phyloP scores from a whole-genome alignment of 331 rosid species.

The Telfairia occidentalis region DNA sequence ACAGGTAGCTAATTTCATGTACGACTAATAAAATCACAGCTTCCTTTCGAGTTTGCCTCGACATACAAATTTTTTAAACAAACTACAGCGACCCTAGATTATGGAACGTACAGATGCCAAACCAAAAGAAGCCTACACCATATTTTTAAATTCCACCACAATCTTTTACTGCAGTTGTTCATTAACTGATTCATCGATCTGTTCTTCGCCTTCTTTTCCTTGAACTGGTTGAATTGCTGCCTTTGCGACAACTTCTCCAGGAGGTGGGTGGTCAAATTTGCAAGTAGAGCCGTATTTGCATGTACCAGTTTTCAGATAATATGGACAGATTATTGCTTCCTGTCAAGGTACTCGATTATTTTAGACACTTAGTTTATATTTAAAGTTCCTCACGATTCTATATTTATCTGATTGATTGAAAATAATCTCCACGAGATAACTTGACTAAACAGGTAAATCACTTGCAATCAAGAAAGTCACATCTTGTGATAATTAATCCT shows the following conservation, averaged over 20 bases:
- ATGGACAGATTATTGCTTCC: slow-evolving; percentile 73
- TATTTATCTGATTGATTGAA: background rate
- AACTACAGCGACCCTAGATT: background rate
- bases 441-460: background rate
- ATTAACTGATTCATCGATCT: background rate
- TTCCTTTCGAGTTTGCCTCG: background rate
- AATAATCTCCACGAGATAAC: background rate
- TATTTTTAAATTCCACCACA: background rate
- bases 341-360: slow-evolving; percentile 22
- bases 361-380: background rate
- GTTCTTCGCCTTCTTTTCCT: slow-evolving; percentile 9
- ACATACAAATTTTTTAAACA: background rate
- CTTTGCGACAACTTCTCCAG: slow-evolving; percentile 74
- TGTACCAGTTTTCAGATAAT: slow-evolving; percentile 81
- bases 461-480: background rate
- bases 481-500: background rate
- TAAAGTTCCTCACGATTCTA: background rate
- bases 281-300: slow-evolving; percentile 87
- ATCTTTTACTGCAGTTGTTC: background rate
- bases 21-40: background rate
- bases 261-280: slow-evolving; percentile 96
- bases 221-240: slow-evolving; percentile 3
- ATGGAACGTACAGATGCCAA: background rate
- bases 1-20: background rate
- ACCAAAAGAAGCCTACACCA: background rate